Evolutionary conservation across 2,329 filamentous ascomycete species (phyloP), one percentile per base, ranked within the genome.

Genomic region (Diaporthe caulivora): DNA sequence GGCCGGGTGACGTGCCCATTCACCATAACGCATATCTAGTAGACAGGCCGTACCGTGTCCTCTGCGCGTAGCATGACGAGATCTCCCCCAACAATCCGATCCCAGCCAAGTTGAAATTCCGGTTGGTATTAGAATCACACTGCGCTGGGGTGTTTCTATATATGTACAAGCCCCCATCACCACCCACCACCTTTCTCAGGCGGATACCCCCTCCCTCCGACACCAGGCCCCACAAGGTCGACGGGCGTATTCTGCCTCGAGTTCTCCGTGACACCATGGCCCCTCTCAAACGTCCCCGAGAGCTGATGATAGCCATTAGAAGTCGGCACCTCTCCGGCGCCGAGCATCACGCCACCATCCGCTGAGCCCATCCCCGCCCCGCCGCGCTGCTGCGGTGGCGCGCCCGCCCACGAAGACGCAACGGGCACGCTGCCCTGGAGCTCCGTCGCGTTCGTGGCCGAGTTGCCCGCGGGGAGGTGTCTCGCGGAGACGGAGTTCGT

Each of bases 211-310:
- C 44, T 51, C n/a, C 42, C 57, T 18, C 55, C 68, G 2, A 10
- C 29, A 6, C 54, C 68, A 31, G 13, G 54, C 10, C 29, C 26
- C 24, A 73, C 69, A 6, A 73, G 69, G 15, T 74, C 42, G 13
- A 71, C 17, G 18, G 72, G 72, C 10, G 72, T 74, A 21, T 24
- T 65, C n/a, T 71, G 72, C 51, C 58, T 55, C 10, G 72, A 74
- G 24, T 58, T 29, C 3, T 51, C 58, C 44, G 58, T 24, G n/a
- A 29, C 24, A 2, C 68, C 58, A 1, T 53, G n/a, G 6, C 37
- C 44, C 5, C 49, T n/a, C 2, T 64, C 57, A 13, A 49, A 55
- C 13, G 57, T 67, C 13, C 51, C 68, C 3, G 72, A 21, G 44
- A 74, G 68, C 42, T 74, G 68, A 13, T 71, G 42, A 9, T 71